These are phyloP conservation scores for Ceratobasidium sp. DNA, from an alignment of 1,284 basidiomycete genomes.

Conservation along the genomic window DNA sequence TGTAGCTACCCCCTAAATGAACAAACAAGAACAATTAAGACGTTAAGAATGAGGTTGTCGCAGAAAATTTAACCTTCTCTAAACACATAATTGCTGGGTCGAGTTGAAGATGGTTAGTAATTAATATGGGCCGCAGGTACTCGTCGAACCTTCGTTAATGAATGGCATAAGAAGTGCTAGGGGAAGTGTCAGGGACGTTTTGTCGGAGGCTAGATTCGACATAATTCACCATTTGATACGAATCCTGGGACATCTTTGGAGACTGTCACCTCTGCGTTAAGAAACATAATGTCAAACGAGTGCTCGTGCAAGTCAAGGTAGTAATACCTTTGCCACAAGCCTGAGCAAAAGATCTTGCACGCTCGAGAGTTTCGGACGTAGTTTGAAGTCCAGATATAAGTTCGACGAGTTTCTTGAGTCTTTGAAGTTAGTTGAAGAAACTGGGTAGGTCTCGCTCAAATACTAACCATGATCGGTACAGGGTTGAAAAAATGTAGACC, in stretches of 20 bases:
- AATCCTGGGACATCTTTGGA: conserved; percentile 94
- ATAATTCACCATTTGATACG: conserved; percentile 73
- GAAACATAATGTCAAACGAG: conserved; percentile 29
- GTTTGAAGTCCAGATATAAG: conserved; percentile 95
- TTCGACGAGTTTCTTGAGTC: conserved; percentile 86
- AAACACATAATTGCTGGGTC: conserved; percentile 88
- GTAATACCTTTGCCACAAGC: conserved; percentile 89
- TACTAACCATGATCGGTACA: conserved; percentile 88
- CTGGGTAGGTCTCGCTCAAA: background rate
- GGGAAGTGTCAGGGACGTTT: background rate
- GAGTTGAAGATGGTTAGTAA: conserved; percentile 51
- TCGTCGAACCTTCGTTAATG: conserved; percentile 78
- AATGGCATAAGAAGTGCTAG: conserved; percentile 86
- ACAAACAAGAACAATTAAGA: conserved; percentile 25
- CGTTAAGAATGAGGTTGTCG: background rate
- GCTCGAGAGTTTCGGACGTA: conserved; percentile 77
- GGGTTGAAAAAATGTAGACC: conserved; percentile 97
- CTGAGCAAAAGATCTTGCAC: conserved; percentile 85
- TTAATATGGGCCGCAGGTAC: background rate
- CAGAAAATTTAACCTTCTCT: conserved; percentile 72
- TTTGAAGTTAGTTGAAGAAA: conserved; percentile 42
- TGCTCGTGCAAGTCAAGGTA: background rate
- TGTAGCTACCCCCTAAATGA: conserved; percentile 81
- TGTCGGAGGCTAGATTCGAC: background rate
- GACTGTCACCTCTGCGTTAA: conserved; percentile 79